phyloP scores from a whole-genome alignment of 2,329 filamentous ascomycete genomes.

The Aspergillus sp. region DNA sequence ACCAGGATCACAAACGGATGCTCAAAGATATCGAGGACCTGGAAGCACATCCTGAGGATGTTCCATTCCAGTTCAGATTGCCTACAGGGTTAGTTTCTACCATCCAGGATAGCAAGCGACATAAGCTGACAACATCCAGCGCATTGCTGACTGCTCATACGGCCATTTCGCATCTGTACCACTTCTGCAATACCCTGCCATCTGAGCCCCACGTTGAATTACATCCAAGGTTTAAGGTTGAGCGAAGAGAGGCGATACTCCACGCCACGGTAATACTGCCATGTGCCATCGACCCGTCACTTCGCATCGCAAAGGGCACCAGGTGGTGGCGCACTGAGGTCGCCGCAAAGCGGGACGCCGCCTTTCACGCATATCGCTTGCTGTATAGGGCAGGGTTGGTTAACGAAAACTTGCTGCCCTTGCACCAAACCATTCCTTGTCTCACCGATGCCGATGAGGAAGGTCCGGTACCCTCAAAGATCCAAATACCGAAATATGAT shows the following conservation, averaged over 20 bases:
- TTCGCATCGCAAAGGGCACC: neutral
- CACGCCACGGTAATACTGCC: neutral
- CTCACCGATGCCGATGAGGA: too few relatives aligned
- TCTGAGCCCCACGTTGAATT: neutral
- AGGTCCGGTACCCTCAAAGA: too few relatives aligned
- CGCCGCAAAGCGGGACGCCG: constrained; percentile 3
- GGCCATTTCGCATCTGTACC: neutral
- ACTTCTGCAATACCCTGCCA: neutral
- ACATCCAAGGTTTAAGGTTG: neutral
- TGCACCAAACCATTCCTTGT: neutral
- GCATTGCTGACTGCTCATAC: neutral
- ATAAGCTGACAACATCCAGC: neutral
- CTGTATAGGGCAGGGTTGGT: neutral
- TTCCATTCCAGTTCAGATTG: neutral
- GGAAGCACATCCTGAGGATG: neutral
- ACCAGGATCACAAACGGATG: neutral
- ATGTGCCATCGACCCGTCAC: constrained; percentile 1
- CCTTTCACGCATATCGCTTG: constrained; percentile 4
- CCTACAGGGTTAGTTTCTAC: constrained; percentile 1
- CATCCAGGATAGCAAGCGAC: neutral
- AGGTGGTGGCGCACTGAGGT: neutral
- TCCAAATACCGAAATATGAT: neutral
- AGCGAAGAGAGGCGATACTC: neutral
- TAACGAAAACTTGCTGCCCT: constrained; percentile 5
- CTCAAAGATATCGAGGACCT: too few relatives aligned